Base-by-base conservation (phyloP, 192 early-diverging fungal genomes). In the Coemansia erecta region DNA sequence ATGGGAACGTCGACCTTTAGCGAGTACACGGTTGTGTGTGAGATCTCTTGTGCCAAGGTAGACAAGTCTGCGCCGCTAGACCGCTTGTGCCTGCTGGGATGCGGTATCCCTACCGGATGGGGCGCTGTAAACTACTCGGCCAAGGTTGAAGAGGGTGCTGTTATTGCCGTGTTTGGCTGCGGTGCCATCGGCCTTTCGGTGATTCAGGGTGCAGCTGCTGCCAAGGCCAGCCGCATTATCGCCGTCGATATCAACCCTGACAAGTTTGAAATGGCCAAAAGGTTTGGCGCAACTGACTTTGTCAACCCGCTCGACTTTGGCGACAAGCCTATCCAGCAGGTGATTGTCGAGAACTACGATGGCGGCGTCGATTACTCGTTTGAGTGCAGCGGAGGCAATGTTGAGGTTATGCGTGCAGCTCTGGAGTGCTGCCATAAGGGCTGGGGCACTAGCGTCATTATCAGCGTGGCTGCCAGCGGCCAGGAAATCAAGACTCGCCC, bases 331-430 rank as follows among this genome's bases (percentile, higher is more conserved):
- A 89, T 94, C 54, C 92, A 94, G 66, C 74, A 86, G 41, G 83
- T 92, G 52, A 82, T 98, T 61, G 87, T 94, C 22, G 91, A 93
- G 23, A 85, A 92, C 72, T 95, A 92, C 23, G 94, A 95, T 61
- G 94, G 96, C 61, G 96, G 96, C 44, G 85, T 95, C 26, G 96
- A 98, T 66, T 94, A 96, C 68, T 92, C 93, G 33, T 97, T 98
- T 61, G 96, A 98, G 69, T 94, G 93, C 82, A 92, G 91, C 61
- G 96, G 89, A 8, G 80, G 90, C 53, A 97, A 96, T 53, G 84
- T 89, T 19, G 68, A 90, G 40, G 89, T 97, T 24, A 98, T 98
- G 96, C 86, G 96, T 44, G 86, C 94, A 22, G 96, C 94, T 18
- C 80, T 98, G 47, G 96, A 98, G 81, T 92, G 85, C 63, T 89